phyloP scores from a whole-genome alignment of 2,329 filamentous ascomycete species.

The Magnaporthiopsis incrustans region DNA sequence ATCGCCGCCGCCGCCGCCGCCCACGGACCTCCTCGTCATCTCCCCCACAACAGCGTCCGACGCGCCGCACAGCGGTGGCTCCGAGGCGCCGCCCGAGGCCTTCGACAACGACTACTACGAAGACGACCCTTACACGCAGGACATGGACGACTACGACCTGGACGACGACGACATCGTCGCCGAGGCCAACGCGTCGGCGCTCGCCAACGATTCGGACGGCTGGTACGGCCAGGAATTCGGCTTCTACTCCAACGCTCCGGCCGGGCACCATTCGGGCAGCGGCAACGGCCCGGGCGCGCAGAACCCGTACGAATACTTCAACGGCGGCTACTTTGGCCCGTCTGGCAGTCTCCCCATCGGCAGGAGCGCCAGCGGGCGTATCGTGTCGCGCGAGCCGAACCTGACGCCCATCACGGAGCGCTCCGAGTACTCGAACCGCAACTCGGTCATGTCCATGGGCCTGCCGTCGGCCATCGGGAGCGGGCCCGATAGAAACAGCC shows the following conservation, averaged over 20 bases:
- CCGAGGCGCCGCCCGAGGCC: conserved; percentile 18
- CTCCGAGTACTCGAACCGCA: conserved; percentile 91
- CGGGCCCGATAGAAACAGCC: conserved; percentile 27
- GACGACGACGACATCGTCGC: conserved; percentile 90
- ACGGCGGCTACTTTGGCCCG: conserved; percentile 85
- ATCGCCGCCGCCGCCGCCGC: conserved; percentile 29
- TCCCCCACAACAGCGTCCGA: conserved; percentile 22
- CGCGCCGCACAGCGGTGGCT: conserved; percentile 15
- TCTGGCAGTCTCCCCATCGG: conserved; percentile 48
- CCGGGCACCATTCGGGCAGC: conserved; percentile 22
- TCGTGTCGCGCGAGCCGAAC: conserved; percentile 76
- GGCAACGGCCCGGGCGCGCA: conserved; percentile 19
- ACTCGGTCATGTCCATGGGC: conserved; percentile 72
- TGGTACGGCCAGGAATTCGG: conserved; percentile 97
- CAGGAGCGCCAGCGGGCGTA: conserved; percentile 64
- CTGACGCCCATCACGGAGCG: conserved; percentile 93
- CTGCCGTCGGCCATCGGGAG: conserved; percentile 36
- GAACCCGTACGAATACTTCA: conserved; percentile 51
- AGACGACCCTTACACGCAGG: conserved; percentile 46
- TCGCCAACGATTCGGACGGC: conserved; percentile 86
- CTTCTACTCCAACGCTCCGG: conserved; percentile 67
- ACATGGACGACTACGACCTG: conserved; percentile 55
- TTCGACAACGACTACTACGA: conserved; percentile 49
- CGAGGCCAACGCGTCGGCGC: conserved; percentile 85
- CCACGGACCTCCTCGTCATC: conserved; percentile 24